Evolutionary conservation across 177 flowering plant genomes (phyloP).

Genomic region (Telopea speciosissima): DNA sequence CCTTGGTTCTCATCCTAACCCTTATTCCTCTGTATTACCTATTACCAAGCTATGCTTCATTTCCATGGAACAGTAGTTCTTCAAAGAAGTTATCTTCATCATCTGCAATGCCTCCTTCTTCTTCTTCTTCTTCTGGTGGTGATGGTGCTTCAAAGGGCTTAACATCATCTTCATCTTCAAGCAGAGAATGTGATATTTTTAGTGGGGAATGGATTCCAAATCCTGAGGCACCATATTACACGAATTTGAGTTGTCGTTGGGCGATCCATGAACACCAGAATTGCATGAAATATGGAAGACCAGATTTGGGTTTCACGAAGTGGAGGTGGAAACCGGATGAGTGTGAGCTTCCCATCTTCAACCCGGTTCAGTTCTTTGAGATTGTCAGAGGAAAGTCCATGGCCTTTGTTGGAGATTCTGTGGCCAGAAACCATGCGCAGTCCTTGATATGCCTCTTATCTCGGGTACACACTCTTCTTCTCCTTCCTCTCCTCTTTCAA

Average conservation of each 20-base stretch:
- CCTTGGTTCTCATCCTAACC: conserved; percentile 31
- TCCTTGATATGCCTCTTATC: conserved; percentile 67
- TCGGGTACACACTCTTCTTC: conserved; percentile 25
- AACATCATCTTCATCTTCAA: no score
- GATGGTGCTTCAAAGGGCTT: neutral
- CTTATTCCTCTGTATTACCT: conserved; percentile 31
- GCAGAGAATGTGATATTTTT: conserved; percentile 42
- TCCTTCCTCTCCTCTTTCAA: no score
- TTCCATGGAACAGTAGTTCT: neutral
- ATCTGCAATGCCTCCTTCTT: neutral
- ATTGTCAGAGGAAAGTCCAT: conserved; percentile 51
- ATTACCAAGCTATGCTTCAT: conserved; percentile 5
- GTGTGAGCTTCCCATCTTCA: conserved; percentile 59
- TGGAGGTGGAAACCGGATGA: conserved; percentile 80
- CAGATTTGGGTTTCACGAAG: conserved; percentile 48
- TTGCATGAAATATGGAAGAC: conserved; percentile 66
- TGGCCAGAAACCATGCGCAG: conserved; percentile 70
- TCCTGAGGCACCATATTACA: conserved; percentile 48
- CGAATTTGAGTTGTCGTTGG: conserved; percentile 40
- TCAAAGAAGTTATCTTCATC: neutral
- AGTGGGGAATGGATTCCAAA: conserved; percentile 55
- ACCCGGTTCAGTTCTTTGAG: conserved; percentile 49
- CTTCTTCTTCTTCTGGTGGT: neutral
- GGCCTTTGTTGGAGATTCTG: conserved; percentile 77
- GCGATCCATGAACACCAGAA: conserved; percentile 54